Evolutionary conservation across 2,329 filamentous ascomycete genomes (phyloP), one percentile per base, ranked within the genome.

Genomic region (Diaporthe citrichinensis): DNA sequence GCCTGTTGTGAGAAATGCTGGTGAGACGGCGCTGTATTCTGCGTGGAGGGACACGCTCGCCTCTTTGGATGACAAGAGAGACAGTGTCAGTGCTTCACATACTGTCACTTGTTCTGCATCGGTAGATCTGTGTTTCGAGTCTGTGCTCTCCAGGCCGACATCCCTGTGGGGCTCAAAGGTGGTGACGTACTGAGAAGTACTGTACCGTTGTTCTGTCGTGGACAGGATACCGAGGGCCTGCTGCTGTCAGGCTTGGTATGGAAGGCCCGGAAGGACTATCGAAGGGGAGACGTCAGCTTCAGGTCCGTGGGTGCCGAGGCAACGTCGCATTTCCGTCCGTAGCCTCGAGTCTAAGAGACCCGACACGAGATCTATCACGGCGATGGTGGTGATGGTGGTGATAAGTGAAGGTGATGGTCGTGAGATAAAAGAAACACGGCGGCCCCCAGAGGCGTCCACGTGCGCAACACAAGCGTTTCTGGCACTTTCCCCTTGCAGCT

Each of bases 111-210:
- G 62, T 53, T 25, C 65, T 68, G 65, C 65, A 68, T 68, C 65
- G 65, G 65, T 28, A 53, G 65, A 68, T 68, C 65, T 68, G 46
- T 68, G 65, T 68, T 68, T 68, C 65, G 65, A 68, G 65, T 68
- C 65, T 68, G 65, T 68, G 65, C 65, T 68, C 65, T 44, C 31
- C 31, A 53, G 9, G 12, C 65, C 31, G 34, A 28, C 65, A 68
- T 68, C 65, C 65, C 31, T 68, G 65, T 41, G 65, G 65, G 65
- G 65, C 46, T 68, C 46, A 28, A 28, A 7, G 59, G 23, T 39
- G 23, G 65, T 68, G 65, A 68, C 65, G 46, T 68, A 53, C 31
- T 6, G 65, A 12, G 15, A 20, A 14, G 28, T 8, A 34, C 61
- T 2, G 62, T 17, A 67, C 41, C 20, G 20, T 34, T n/a, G 44